Percentiles rank a stretch among this genome's conserved stretches.
Evolutionary conservation across 78 protist genomes (phyloP).

Genomic region (Pelomyxa schiedti): DNA sequence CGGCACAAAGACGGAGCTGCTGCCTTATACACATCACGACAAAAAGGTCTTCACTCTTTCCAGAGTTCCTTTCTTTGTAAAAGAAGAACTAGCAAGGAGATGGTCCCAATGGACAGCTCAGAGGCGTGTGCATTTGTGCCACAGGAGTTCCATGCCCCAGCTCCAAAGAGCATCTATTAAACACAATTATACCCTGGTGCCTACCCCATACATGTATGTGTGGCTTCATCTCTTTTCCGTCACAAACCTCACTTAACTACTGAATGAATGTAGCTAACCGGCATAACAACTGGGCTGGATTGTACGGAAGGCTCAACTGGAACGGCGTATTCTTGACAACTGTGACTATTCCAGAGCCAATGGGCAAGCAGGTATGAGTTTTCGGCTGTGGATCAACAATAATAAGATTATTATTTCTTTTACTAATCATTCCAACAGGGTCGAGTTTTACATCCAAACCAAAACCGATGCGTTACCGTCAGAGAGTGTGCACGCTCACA

Average conservation of each 20-base stretch:
- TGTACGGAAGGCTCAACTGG: not conserved
- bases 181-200: conserved; percentile 1
- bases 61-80: too few species aligned
- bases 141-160: not conserved
- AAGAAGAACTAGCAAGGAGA: not conserved
- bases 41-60: too few species aligned
- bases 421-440: too few species aligned
- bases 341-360: not conserved
- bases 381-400: not conserved
- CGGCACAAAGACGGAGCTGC: not conserved
- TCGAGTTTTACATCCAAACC: not conserved
- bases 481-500: conserved; percentile 17
- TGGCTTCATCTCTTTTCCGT: too few species aligned
- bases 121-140: not conserved
- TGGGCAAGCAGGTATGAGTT: not conserved
- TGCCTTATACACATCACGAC: not conserved
- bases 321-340: not conserved
- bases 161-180: not conserved
- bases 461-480: conserved; percentile 5
- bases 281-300: conserved; percentile 11
- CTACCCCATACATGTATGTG: conserved; percentile 2
- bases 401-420: not conserved
- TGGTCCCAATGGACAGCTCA: not conserved
- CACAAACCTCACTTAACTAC: too few species aligned
- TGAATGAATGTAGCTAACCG: too few species aligned